phyloP scores from a whole-genome alignment of 2,329 filamentous ascomycete genomes.

The Orbilia javanica region DNA sequence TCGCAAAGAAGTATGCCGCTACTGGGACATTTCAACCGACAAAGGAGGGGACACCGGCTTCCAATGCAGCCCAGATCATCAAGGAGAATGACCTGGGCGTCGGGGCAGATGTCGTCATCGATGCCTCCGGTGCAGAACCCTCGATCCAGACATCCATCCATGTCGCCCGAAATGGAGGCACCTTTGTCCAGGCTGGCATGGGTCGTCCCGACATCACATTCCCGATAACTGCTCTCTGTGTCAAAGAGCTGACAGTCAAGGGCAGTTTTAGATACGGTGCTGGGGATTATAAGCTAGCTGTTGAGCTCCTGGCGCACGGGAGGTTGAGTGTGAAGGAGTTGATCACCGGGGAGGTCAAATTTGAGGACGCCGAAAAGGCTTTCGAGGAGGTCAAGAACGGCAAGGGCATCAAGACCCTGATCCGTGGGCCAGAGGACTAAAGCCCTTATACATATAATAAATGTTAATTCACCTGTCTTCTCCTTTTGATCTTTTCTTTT shows the following conservation, averaged over 20 bases:
- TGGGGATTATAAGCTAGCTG: slow-evolving; percentile 86
- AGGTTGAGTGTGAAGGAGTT: slow-evolving; percentile 82
- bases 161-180: slow-evolving; percentile 77
- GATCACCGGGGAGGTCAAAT: slow-evolving; percentile 81
- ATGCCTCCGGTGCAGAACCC: slow-evolving; percentile 82
- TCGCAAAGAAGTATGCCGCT: slow-evolving; percentile 77
- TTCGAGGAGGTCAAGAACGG: slow-evolving; percentile 88
- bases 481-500: background rate
- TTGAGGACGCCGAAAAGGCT: slow-evolving; percentile 84
- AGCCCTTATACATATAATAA: slow-evolving; percentile 3
- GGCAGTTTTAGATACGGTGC: slow-evolving; percentile 91
- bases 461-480: background rate
- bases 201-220: slow-evolving; percentile 88
- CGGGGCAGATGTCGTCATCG: slow-evolving; percentile 83
- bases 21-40: slow-evolving; percentile 73
- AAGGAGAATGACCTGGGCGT: slow-evolving; percentile 72
- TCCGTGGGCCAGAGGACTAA: slow-evolving; percentile 74
- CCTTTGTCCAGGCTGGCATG: slow-evolving; percentile 90
- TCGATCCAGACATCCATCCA: slow-evolving; percentile 82
- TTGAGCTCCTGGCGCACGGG: slow-evolving; percentile 79
- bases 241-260: slow-evolving; percentile 87
- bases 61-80: slow-evolving; percentile 79
- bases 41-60: slow-evolving; percentile 74
- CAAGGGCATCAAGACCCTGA: slow-evolving; percentile 79
- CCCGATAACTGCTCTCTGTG: slow-evolving; percentile 89